Percentiles rank a stretch among this genome's conserved stretches.
These are phyloP conservation scores for Neonectria faginata DNA, from an alignment of 2,329 filamentous ascomycete genomes.

Conservation along the genomic window DNA sequence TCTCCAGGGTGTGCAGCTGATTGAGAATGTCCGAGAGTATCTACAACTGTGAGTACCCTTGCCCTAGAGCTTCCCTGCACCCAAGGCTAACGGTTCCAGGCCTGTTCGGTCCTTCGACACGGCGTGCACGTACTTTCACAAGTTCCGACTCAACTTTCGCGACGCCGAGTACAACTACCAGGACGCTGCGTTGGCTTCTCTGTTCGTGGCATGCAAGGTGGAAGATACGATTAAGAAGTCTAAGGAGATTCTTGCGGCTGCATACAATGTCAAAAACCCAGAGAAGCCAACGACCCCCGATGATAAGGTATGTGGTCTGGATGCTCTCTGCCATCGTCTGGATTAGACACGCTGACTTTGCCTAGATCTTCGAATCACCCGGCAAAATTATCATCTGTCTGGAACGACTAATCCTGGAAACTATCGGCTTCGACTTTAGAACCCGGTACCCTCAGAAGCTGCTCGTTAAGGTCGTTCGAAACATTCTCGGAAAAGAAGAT, in stretches of 20 bases:
- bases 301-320: slow-evolving; percentile 72
- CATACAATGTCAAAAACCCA: slow-evolving; percentile 83
- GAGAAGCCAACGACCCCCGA: slow-evolving; percentile 80
- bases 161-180: slow-evolving; percentile 87
- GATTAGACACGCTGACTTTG: slow-evolving; percentile 18
- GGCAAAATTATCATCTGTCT: slow-evolving; percentile 88
- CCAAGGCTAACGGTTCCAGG: slow-evolving; percentile 55
- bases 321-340: no score
- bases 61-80: background rate
- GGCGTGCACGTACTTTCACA: slow-evolving; percentile 92
- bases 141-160: slow-evolving; percentile 87
- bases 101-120: slow-evolving; percentile 94
- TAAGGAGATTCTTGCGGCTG: slow-evolving; percentile 88
- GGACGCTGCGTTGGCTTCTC: slow-evolving; percentile 86
- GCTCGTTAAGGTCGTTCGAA: slow-evolving; percentile 81
- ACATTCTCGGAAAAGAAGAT: slow-evolving; percentile 57
- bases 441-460: slow-evolving; percentile 88
- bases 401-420: slow-evolving; percentile 92
- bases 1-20: slow-evolving; percentile 87
- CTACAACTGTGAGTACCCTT: slow-evolving; percentile 73
- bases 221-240: slow-evolving; percentile 99
- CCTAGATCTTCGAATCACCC: slow-evolving; percentile 80
- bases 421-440: slow-evolving; percentile 92
- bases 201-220: slow-evolving; percentile 96
- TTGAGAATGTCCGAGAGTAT: slow-evolving; percentile 83